Base-by-base conservation (phyloP, 2,329 filamentous ascomycete genomes). In the Cephalotrichum gorgonifer region DNA sequence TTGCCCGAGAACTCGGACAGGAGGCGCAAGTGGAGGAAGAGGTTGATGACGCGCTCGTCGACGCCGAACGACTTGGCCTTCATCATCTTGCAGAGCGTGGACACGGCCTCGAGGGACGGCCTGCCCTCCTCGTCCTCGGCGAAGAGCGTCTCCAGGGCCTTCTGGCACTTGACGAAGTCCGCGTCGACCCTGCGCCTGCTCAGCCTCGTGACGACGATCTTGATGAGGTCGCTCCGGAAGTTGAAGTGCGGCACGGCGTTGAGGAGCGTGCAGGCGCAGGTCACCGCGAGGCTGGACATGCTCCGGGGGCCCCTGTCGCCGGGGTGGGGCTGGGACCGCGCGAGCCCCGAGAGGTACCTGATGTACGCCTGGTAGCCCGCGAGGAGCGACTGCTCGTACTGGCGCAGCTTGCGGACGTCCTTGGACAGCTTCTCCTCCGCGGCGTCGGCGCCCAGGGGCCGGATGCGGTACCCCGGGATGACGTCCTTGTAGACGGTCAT, bases 381-480 rank as follows among this genome's bases (percentile, higher is more conserved):
- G 4, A 98, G 79, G 25, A 98, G 75, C 20, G 87, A 79, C 64
- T 96, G 89, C 64, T 98, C 93, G 62, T 90, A 98, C 42, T 79
- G 74, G 49, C 90, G 79, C 54, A 95, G 68, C 56, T 81, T 85
- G 60, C 85, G 82, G 30, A 97, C 88, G 26, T 97, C 93, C 63
- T 95, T 96, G 5, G 90, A 95, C 2, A 97, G 70, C 64, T 94
- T 94, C 54, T 83, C 83, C 51, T 78, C 77, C 60, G 84, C 75
- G 42, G 84, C 81, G 28, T 88, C 85, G 52, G 94, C 88, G 1
- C 77, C 73, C 4, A 88, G 71, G 1, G 88, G 86, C 17, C 93
- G 83, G 70, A 98, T 97, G 52, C 93, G 79, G 64, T 98, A 98
- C 22, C 93, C 93, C 0, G 93, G 93, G 51, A 98, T 97, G 43